These are phyloP conservation scores for Solanum sitiens DNA, from an alignment of 257 asterid species.

Conservation along the genomic window DNA sequence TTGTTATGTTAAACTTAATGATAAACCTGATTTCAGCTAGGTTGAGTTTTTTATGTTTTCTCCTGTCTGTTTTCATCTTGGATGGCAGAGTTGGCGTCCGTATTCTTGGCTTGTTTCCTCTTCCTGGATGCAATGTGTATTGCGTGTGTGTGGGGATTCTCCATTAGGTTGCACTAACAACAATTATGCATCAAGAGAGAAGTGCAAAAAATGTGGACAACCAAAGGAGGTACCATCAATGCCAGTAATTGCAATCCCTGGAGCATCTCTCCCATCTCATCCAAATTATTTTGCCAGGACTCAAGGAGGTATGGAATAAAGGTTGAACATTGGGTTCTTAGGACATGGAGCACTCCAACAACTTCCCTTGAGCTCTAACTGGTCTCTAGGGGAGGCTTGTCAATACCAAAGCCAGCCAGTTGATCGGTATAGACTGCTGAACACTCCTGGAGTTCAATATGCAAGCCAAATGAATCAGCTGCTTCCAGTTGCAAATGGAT, in stretches of 20 bases:
- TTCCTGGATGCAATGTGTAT: conserved; percentile 75
- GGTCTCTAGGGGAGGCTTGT: conserved; percentile 47
- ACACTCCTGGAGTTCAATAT: conserved; percentile 34
- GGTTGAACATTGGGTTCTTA: conserved; percentile 27
- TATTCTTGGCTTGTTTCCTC: conserved; percentile 58
- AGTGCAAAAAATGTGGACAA: conserved; percentile 97
- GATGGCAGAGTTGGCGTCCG: conserved; percentile 75
- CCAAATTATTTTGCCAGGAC: conserved; percentile 82
- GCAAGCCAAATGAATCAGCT: conserved; percentile 29
- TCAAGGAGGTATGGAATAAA: conserved; percentile 50
- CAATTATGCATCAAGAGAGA: conserved; percentile 96
- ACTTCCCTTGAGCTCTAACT: conserved; percentile 46
- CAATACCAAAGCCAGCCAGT: conserved; percentile 29
- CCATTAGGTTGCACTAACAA: conserved; percentile 97
- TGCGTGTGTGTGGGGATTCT: conserved; percentile 72
- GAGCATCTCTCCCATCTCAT: conserved; percentile 75
- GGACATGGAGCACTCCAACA: conserved; percentile 40
- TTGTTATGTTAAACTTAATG: neutral
- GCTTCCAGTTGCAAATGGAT: conserved; percentile 47
- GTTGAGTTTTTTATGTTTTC: conserved; percentile 51
- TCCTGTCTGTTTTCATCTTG: conserved; percentile 42
- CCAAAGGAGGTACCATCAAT: conserved; percentile 91
- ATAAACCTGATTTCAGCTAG: conserved; percentile 34
- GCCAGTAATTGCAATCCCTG: conserved; percentile 80
- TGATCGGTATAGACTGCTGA: conserved; percentile 42